Evolutionary conservation across 2,329 filamentous ascomycete species (phyloP).

Genomic region (Zasmidium cellare): DNA sequence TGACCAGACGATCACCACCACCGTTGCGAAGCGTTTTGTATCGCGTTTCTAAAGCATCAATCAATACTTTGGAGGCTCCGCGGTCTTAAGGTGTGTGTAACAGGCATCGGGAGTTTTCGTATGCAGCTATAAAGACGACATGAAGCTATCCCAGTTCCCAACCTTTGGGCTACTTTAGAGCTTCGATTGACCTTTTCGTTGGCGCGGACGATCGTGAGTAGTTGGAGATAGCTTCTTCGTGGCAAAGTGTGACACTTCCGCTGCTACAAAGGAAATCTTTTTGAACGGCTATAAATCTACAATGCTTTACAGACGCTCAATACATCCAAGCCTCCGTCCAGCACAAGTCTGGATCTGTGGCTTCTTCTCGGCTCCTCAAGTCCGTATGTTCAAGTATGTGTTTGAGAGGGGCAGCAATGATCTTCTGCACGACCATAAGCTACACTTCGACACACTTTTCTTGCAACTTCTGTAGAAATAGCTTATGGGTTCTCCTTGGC

Average conservation of each 20-base stretch:
- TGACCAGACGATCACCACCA: too few relatives aligned
- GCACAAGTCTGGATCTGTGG: background rate
- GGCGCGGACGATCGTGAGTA: background rate
- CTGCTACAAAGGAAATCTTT: background rate
- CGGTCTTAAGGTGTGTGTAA: background rate
- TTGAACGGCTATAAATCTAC: slow-evolving; percentile 19
- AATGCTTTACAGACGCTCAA: slow-evolving; percentile 23
- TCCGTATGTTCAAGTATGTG: background rate
- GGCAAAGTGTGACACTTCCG: background rate
- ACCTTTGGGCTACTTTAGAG: background rate
- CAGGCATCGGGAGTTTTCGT: background rate
- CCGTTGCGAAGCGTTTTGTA: too few relatives aligned
- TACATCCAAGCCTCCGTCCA: slow-evolving; percentile 18
- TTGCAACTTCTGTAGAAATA: background rate
- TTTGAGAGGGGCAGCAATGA: background rate
- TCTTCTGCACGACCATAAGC: too few relatives aligned
- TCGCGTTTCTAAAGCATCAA: background rate
- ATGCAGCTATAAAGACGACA: background rate
- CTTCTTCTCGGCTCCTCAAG: slow-evolving; percentile 4
- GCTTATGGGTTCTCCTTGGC: slow-evolving; percentile 58
- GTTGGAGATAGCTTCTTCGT: background rate
- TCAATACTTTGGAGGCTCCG: background rate
- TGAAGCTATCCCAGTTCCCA: background rate
- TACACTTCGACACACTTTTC: background rate
- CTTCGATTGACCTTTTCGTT: background rate